A percentile compares a stretch with the other conserved stretches of the same genome.
Evolutionary conservation across 306 rosid genomes (phyloP).

Genomic region (Lablab purpureus): DNA sequence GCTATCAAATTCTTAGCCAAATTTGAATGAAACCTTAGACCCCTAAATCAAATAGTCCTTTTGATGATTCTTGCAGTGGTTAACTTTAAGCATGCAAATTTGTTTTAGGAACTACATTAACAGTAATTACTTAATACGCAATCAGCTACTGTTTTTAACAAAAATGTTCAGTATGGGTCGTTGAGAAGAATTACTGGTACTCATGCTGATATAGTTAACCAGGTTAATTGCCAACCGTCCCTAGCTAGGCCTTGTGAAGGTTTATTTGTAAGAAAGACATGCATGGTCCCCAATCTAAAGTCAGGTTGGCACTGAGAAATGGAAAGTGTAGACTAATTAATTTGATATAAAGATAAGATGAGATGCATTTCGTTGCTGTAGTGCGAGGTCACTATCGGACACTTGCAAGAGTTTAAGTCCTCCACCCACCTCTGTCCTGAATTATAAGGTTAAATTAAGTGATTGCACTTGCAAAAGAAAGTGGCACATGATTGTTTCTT

Average conservation of each 20-base stretch:
- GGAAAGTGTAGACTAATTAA: slow-evolving; percentile 24
- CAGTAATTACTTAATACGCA: slow-evolving; percentile 16
- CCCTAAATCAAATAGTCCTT: slow-evolving; percentile 41
- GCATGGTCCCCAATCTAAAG: slow-evolving; percentile 49
- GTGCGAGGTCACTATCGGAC: slow-evolving; percentile 46
- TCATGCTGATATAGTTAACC: slow-evolving; percentile 20
- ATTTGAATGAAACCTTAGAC: slow-evolving; percentile 52
- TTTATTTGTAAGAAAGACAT: slow-evolving; percentile 42
- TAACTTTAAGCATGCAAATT: not conserved
- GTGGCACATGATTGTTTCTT: slow-evolving; percentile 1
- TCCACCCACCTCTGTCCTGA: slow-evolving; percentile 55
- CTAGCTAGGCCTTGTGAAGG: slow-evolving; percentile 13
- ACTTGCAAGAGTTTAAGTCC: slow-evolving; percentile 52
- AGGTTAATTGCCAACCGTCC: slow-evolving; percentile 19
- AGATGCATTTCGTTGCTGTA: slow-evolving; percentile 50
- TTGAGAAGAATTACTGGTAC: slow-evolving; percentile 22
- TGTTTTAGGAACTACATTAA: not conserved
- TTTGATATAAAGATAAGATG: slow-evolving; percentile 50
- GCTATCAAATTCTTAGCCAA: slow-evolving; percentile 41
- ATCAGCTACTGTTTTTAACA: slow-evolving; percentile 13
- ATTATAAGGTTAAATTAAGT: slow-evolving; percentile 36
- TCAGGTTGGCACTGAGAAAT: slow-evolving; percentile 43
- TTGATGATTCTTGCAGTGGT: not conserved
- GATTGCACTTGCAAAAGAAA: slow-evolving; percentile 31
- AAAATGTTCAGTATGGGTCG: not conserved